These are phyloP conservation scores for Neurospora intermedia DNA, from an alignment of 495 filamentous ascomycete genomes.

Conservation along the genomic window DNA sequence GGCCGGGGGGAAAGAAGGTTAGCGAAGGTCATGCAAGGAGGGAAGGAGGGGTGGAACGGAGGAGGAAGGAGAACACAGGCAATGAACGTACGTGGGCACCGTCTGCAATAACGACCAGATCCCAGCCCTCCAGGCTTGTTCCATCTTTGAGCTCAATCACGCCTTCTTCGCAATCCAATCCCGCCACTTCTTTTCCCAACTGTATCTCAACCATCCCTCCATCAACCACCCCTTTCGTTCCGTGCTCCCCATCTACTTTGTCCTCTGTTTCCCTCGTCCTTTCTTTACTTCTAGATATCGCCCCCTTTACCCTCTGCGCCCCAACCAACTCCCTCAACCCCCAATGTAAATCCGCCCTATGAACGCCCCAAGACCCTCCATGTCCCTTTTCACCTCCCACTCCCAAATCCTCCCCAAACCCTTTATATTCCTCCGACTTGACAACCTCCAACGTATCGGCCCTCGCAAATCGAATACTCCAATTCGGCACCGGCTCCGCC, in stretches of 20 bases:
- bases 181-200: slow-evolving; percentile 11
- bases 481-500: slow-evolving; percentile 19
- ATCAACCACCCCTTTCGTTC: neutral
- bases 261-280: neutral
- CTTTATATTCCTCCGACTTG: slow-evolving; percentile 16
- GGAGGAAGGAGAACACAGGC: neutral
- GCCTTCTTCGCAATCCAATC: slow-evolving; percentile 17
- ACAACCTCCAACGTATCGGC: slow-evolving; percentile 19
- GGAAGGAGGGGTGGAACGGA: neutral
- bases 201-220: slow-evolving; percentile 25
- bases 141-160: slow-evolving; percentile 12
- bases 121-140: neutral
- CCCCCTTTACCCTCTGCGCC: slow-evolving; percentile 6
- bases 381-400: neutral
- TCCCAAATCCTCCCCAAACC: slow-evolving; percentile 17
- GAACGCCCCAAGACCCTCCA: slow-evolving; percentile 22
- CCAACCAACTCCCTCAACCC: slow-evolving; percentile 34
- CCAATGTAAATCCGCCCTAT: slow-evolving; percentile 47
- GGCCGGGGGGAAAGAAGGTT: neutral
- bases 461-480: slow-evolving; percentile 18
- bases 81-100: slow-evolving; percentile 19
- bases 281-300: neutral
- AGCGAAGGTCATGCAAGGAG: neutral
- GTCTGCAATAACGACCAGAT: slow-evolving; percentile 22
- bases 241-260: slow-evolving; percentile 4